Percentiles rank a stretch among this genome's conserved stretches.
Conservation (phyloP, 2,329 filamentous ascomycete species). For the Ascochyta rabiei region DNA sequence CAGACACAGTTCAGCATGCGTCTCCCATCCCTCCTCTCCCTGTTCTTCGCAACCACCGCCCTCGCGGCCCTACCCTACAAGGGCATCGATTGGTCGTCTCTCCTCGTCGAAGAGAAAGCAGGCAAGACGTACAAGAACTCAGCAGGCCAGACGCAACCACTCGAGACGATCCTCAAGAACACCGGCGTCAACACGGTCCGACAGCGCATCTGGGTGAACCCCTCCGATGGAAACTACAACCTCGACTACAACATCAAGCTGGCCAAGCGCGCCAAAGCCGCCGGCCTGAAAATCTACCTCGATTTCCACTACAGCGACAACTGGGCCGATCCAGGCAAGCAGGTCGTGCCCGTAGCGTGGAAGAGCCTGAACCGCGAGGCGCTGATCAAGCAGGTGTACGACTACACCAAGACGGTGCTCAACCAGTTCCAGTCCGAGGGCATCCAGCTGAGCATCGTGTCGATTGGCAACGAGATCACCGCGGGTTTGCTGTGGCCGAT, state of each 20-base stretch:
- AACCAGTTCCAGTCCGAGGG: slow-evolving; percentile 64
- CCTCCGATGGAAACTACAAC: slow-evolving; percentile 66
- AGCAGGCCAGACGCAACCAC: slow-evolving; percentile 58
- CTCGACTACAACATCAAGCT: slow-evolving; percentile 72
- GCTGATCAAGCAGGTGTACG: slow-evolving; percentile 67
- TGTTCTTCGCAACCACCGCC: slow-evolving; percentile 30
- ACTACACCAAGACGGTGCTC: slow-evolving; percentile 69
- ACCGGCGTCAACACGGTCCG: slow-evolving; percentile 73
- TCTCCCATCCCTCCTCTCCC: slow-evolving; percentile 28
- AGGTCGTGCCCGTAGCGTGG: slow-evolving; percentile 69
- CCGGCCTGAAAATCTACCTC: slow-evolving; percentile 65
- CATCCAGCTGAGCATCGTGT: slow-evolving; percentile 66
- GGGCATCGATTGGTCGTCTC: slow-evolving; percentile 74
- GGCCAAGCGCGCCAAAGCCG: slow-evolving; percentile 68
- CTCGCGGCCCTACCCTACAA: slow-evolving; percentile 64
- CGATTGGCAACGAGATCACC: slow-evolving; percentile 76
- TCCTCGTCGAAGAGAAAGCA: slow-evolving; percentile 65
- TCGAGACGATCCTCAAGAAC: slow-evolving; percentile 67
- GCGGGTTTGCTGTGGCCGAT: slow-evolving; percentile 70
- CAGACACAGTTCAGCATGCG: slow-evolving; percentile 30
- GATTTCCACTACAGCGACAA: slow-evolving; percentile 72
- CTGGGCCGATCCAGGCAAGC: slow-evolving; percentile 72
- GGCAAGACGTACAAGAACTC: slow-evolving; percentile 67
- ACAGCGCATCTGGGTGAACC: slow-evolving; percentile 74
- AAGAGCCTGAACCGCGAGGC: slow-evolving; percentile 61